These are phyloP conservation scores for Glycine latifolia DNA, from an alignment of 306 rosid genomes.

Conservation along the genomic window DNA sequence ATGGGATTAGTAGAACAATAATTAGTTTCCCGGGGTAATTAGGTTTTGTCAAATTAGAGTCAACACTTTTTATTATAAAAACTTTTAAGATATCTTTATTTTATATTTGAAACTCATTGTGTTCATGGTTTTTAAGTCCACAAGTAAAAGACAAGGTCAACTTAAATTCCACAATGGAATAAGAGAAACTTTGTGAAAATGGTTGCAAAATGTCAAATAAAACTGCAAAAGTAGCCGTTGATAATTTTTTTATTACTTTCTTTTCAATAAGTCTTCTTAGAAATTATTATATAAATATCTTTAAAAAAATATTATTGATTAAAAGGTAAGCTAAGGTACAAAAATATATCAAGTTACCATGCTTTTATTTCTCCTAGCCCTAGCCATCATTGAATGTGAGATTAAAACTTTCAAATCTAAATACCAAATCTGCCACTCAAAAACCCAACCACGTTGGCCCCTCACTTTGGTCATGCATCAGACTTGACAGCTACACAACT, in stretches of 20 bases:
- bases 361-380: not conserved
- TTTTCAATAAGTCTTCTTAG: not conserved
- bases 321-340: not conserved
- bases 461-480: conserved; percentile 18
- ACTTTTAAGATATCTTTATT: not conserved
- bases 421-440: conserved; percentile 25
- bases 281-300: not conserved
- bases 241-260: not conserved
- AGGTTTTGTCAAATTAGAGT: too few relatives aligned
- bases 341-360: conserved; percentile 23
- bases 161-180: not conserved
- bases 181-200: not conserved
- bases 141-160: not conserved
- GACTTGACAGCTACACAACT: conserved; percentile 56
- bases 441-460: conserved; percentile 45
- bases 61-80: too few relatives aligned
- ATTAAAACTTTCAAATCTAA: conserved; percentile 44
- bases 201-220: conserved; percentile 27
- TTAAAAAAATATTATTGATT: not conserved
- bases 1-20: not conserved
- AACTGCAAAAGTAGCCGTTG: not conserved
- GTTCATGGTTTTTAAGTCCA: not conserved
- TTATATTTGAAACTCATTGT: not conserved
- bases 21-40: too few relatives aligned
- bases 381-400: conserved; percentile 37